phyloP scores from a whole-genome alignment of 257 asterid species.

The Nicotiana paniculata region DNA sequence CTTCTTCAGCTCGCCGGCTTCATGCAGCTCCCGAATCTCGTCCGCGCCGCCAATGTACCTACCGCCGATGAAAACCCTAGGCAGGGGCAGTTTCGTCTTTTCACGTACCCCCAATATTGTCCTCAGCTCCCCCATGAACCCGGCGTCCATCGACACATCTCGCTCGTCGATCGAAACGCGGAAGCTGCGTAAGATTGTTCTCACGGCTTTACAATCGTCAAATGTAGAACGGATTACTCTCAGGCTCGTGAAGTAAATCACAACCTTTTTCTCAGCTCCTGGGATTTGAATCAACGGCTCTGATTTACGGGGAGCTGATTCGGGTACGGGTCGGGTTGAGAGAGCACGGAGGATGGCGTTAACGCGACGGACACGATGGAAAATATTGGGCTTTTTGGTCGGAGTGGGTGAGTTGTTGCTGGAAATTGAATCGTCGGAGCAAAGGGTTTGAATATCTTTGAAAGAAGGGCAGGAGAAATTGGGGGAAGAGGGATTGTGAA shows the following conservation, averaged over 20 bases:
- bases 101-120: slow-evolving; percentile 45
- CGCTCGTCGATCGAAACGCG: slow-evolving; percentile 82
- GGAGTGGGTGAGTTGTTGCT: slow-evolving; percentile 7
- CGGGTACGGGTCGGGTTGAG: slow-evolving; percentile 19
- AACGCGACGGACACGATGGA: slow-evolving; percentile 71
- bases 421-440: slow-evolving; percentile 31
- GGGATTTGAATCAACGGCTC: slow-evolving; percentile 44
- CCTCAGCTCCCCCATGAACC: slow-evolving; percentile 71
- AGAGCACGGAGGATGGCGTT: slow-evolving; percentile 50
- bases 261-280: slow-evolving; percentile 61
- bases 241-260: slow-evolving; percentile 75
- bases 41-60: slow-evolving; percentile 91
- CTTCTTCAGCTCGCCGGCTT: slow-evolving; percentile 79
- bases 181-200: slow-evolving; percentile 57
- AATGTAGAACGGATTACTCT: slow-evolving; percentile 79
- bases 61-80: slow-evolving; percentile 84
- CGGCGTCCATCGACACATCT: slow-evolving; percentile 74
- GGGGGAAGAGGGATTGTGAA: slow-evolving; percentile 30
- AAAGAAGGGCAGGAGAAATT: slow-evolving; percentile 71
- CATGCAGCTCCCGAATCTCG: slow-evolving; percentile 74
- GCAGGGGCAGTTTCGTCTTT: slow-evolving; percentile 46
- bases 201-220: slow-evolving; percentile 73
- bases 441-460: slow-evolving; percentile 68
- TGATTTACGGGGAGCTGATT: slow-evolving; percentile 10
- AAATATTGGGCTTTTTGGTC: slow-evolving; percentile 29